Evolutionary conservation across 768 basidiomycete species (phyloP), one percentile per base, ranked within the genome.

Genomic region (Hirschioporus abietinus): DNA sequence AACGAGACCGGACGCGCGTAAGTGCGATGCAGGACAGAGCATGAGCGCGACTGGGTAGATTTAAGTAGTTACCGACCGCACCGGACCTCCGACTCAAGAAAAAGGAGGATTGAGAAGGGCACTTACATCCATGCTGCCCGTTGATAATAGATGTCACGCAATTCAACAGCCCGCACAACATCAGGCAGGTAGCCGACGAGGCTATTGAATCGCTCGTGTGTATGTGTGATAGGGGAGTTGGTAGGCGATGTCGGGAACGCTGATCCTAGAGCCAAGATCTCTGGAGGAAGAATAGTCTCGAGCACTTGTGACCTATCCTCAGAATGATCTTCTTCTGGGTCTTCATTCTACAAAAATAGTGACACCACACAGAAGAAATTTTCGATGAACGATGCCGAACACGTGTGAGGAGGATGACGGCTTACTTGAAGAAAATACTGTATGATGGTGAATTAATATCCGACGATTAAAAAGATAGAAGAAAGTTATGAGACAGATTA

Each of bases 351-450:
- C n/a, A 42, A 18, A 20, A 63, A 42, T 35, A 36, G 35, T 36
- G 35, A 15, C 35, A 36, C 35, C 71, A 34, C 60, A 63, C 35
- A 65, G 68, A 35, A 57, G 24, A 52, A 63, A 63, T 69, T 35
- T 15, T 61, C 42, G 65, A 24, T 59, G 34, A 34, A 63, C 58
- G 26, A 57, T 57, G 63, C 69, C 23, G 5, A 60, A 27, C 65
- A 59, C 64, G 66, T 64, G 65, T 52, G 24, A 58, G 7, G 10
- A 10, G 26, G 36, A 58, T 25, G 30, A n/a, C 71, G 9, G 24
- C 80, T 72, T 73, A 88, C 91, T 83, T 91, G 88, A 57, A 91
- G 79, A 75, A 91, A 92, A 70, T 90, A 87, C 91, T 92, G 67
- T 20, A 65, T 25, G 60, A 18, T 61, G 30, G 23, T 7, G 9